A percentile compares a stretch with the other conserved stretches of the same genome.
Conservation (phyloP, 495 filamentous ascomycete species). For the Hyaloscypha bicolor region DNA sequence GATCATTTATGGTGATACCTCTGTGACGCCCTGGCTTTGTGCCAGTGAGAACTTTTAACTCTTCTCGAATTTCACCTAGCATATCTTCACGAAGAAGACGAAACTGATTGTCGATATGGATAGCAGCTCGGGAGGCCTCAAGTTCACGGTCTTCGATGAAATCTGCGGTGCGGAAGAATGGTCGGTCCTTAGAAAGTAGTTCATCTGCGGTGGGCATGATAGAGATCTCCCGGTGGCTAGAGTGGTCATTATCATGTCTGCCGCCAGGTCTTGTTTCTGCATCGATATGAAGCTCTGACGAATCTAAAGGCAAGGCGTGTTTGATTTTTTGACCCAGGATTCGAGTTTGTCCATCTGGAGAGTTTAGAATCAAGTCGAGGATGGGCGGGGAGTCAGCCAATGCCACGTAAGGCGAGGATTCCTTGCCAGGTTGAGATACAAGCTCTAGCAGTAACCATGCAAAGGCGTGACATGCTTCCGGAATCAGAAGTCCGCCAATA, state of each 20-base stretch:
- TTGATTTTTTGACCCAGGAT: constrained; percentile 16
- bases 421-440: constrained; percentile 43
- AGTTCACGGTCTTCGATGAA: constrained; percentile 40
- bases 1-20: constrained; percentile 32
- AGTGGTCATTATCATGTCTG: constrained; percentile 77
- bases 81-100: constrained; percentile 77
- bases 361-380: constrained; percentile 15
- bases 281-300: constrained; percentile 7
- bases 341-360: neutral
- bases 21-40: constrained; percentile 43
- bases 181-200: constrained; percentile 55
- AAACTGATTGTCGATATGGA: constrained; percentile 78
- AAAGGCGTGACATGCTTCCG: constrained; percentile 47
- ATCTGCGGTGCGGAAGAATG: constrained; percentile 58
- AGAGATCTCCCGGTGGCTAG: constrained; percentile 60
- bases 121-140: constrained; percentile 13
- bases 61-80: constrained; percentile 65
- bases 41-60: constrained; percentile 45
- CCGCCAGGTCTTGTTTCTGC: constrained; percentile 56
- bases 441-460: constrained; percentile 64
- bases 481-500: constrained; percentile 38
- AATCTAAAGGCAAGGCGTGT: constrained; percentile 14
- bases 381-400: constrained; percentile 18
- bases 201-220: constrained; percentile 74
- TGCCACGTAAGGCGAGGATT: neutral